phyloP scores from a whole-genome alignment of 177 flowering plant species.

The Vitis hybrid region DNA sequence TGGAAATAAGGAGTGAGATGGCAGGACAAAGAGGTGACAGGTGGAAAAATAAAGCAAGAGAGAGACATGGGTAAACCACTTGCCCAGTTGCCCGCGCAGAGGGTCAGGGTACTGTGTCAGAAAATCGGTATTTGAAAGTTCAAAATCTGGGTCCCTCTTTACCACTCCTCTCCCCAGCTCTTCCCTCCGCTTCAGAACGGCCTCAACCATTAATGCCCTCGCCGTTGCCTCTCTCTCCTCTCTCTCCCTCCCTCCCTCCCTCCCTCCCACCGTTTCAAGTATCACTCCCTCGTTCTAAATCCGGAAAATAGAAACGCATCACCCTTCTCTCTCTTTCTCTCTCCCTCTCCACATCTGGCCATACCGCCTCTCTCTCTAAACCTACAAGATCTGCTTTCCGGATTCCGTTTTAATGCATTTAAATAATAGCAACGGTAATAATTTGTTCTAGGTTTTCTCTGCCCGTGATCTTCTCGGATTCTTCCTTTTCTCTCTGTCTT shows the following conservation, averaged over 20 bases:
- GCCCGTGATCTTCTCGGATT: constrained; percentile 19
- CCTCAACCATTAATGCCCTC: constrained; percentile 4
- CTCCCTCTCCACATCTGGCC: no score
- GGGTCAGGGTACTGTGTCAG: constrained; percentile 1
- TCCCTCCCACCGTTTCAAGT: no score
- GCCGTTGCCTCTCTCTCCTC: background rate
- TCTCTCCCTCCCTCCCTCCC: background rate
- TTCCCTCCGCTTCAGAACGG: background rate
- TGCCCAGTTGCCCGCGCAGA: constrained; percentile 16
- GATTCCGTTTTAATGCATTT: no score
- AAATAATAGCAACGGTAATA: no score
- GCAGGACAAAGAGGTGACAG: background rate
- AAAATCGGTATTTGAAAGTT: constrained; percentile 23
- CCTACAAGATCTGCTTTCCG: no score
- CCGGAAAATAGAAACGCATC: no score
- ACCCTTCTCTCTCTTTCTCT: no score
- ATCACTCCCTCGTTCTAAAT: no score
- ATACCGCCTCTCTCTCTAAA: background rate
- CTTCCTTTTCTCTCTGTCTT: background rate
- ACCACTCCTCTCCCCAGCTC: background rate
- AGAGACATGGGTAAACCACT: background rate
- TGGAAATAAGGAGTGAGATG: background rate
- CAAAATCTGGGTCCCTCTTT: constrained; percentile 16
- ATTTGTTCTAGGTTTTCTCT: no score
- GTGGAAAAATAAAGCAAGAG: background rate